Conservation (phyloP, 192 early-diverging fungal genomes). For the Mortierella antarctica region DNA sequence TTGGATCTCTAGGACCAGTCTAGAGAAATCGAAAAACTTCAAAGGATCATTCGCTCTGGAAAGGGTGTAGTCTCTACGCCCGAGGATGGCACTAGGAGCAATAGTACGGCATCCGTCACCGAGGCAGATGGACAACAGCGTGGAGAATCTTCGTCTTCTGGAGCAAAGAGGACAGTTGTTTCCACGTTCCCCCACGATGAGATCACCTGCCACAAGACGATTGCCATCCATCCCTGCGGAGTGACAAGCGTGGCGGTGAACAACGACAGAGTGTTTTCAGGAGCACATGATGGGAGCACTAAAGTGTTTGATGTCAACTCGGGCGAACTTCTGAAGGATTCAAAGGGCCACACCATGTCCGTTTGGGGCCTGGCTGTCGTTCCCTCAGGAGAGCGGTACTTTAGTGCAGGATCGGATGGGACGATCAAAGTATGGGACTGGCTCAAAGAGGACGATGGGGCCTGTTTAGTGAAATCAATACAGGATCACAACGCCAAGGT, state of each 20-base stretch:
- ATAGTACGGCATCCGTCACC: not conserved
- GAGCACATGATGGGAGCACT: slow-evolving; percentile 68
- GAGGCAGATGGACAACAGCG: not conserved
- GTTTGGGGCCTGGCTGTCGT: slow-evolving; percentile 69
- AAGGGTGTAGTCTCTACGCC: slow-evolving; percentile 17
- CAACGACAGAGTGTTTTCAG: slow-evolving; percentile 60
- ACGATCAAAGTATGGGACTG: slow-evolving; percentile 68
- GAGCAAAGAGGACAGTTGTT: slow-evolving; percentile 29
- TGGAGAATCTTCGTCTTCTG: slow-evolving; percentile 9
- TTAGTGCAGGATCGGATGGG: slow-evolving; percentile 66
- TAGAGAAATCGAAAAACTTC: slow-evolving; percentile 42
- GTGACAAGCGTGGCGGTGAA: slow-evolving; percentile 65
- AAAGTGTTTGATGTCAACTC: slow-evolving; percentile 67
- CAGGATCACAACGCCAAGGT: slow-evolving; percentile 64
- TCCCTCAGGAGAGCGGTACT: slow-evolving; percentile 52
- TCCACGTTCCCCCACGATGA: slow-evolving; percentile 63
- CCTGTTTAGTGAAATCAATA: slow-evolving; percentile 47
- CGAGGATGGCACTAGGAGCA: not conserved
- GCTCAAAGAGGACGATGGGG: slow-evolving; percentile 23
- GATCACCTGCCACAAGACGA: slow-evolving; percentile 66
- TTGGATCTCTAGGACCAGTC: slow-evolving; percentile 26
- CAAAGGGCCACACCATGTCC: slow-evolving; percentile 60
- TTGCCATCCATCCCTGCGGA: slow-evolving; percentile 61
- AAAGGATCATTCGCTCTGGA: slow-evolving; percentile 47
- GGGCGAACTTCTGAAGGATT: slow-evolving; percentile 54